Conservation (phyloP, 768 basidiomycete genomes). For the Wakefieldia striispora region DNA sequence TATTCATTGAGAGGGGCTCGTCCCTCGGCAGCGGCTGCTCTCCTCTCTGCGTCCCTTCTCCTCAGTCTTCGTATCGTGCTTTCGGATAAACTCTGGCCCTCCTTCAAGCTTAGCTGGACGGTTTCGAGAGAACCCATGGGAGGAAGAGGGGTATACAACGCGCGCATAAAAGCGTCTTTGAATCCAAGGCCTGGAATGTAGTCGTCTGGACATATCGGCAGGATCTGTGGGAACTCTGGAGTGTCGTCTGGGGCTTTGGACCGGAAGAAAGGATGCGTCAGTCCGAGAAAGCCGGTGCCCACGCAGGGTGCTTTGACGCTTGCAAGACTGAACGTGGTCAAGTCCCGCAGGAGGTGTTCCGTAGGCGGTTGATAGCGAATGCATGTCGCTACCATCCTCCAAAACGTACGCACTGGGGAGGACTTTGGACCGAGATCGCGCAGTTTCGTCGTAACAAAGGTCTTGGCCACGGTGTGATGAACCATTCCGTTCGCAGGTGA, state of each 20-base stretch:
- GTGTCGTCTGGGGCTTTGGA: conserved; percentile 13
- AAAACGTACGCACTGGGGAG: conserved; percentile 19
- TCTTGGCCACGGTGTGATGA: conserved; percentile 25
- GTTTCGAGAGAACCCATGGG: conserved; percentile 18
- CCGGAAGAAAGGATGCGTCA: conserved; percentile 7
- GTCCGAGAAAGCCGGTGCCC: conserved; percentile 25
- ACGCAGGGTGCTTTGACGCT: conserved; percentile 17
- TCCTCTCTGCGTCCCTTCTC: conserved; percentile 21
- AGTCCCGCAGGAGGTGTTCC: conserved; percentile 16
- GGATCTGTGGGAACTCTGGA: conserved; percentile 15
- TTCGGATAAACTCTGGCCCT: conserved; percentile 23
- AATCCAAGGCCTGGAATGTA: neutral
- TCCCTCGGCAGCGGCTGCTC: conserved; percentile 21
- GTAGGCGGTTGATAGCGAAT: conserved; percentile 24
- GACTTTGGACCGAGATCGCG: conserved; percentile 26
- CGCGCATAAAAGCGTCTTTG: conserved; percentile 13
- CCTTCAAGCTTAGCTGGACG: conserved; percentile 21
- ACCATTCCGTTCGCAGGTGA: conserved; percentile 30
- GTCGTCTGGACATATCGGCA: conserved; percentile 17
- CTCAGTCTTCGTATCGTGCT: conserved; percentile 26
- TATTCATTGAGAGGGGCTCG: conserved; percentile 22
- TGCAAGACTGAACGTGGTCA: conserved; percentile 26
- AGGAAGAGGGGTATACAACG: conserved; percentile 22
- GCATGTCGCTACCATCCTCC: conserved; percentile 26
- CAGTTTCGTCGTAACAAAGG: conserved; percentile 25